These are phyloP conservation scores for Kitagawia praeruptora DNA, from an alignment of 129 eudicot genomes.

Conservation along the genomic window DNA sequence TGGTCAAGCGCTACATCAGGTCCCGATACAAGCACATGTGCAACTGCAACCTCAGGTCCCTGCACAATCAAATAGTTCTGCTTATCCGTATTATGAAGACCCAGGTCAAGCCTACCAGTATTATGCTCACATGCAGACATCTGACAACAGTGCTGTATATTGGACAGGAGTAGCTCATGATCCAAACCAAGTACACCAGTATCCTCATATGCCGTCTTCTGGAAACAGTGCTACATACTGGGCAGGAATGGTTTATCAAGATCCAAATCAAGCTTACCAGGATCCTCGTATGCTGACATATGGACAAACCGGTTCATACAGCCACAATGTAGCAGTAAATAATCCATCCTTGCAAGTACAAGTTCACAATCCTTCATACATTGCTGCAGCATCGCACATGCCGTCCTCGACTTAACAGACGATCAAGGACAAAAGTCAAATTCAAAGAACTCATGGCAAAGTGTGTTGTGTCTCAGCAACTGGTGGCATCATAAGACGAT, in stretches of 20 bases:
- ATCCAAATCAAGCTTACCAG: constrained; percentile 2
- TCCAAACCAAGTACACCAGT: neutral
- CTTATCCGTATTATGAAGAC: neutral
- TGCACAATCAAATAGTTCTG: constrained; percentile 5
- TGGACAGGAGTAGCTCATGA: constrained; percentile 9
- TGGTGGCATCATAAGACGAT: neutral
- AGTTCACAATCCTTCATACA: neutral
- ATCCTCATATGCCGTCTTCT: neutral
- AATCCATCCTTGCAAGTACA: neutral
- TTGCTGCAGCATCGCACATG: neutral
- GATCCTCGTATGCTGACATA: neutral
- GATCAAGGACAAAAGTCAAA: neutral
- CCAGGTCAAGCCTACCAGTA: neutral
- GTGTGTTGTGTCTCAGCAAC: neutral
- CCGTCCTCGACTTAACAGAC: neutral
- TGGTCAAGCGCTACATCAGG: neutral
- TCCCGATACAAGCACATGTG: neutral
- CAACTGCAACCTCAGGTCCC: neutral
- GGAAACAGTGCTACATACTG: constrained; percentile 7
- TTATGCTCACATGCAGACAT: neutral
- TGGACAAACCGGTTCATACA: neutral
- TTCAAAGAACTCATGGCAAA: neutral
- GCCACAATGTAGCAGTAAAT: neutral
- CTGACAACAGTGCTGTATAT: neutral
- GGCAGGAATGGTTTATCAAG: constrained; percentile 5